These are phyloP conservation scores for Vanilla planifolia DNA, from an alignment of 106 monocot species.

Conservation along the genomic window DNA sequence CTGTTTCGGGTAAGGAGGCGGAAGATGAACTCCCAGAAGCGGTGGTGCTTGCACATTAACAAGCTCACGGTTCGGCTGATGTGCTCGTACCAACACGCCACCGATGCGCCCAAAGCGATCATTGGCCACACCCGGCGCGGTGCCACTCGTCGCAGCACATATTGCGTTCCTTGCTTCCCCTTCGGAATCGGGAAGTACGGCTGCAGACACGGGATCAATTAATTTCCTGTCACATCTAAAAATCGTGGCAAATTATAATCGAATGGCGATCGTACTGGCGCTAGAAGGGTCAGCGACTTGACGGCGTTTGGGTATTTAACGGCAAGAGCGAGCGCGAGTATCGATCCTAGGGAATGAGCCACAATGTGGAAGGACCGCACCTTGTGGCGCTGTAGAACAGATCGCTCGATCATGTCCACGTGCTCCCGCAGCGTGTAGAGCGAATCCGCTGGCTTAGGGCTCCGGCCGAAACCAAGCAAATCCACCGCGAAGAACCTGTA, in stretches of 20 bases:
- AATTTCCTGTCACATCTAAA: neutral
- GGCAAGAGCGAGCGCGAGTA: slow-evolving; percentile 19
- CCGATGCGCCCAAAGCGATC: slow-evolving; percentile 17
- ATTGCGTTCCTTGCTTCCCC: slow-evolving; percentile 22
- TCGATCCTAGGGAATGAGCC: slow-evolving; percentile 19
- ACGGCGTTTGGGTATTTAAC: slow-evolving; percentile 18
- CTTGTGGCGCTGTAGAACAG: slow-evolving; percentile 9
- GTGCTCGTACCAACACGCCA: slow-evolving; percentile 27
- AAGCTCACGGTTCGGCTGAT: slow-evolving; percentile 19
- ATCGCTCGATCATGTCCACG: slow-evolving; percentile 15
- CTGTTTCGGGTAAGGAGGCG: slow-evolving; percentile 18
- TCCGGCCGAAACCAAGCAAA: slow-evolving; percentile 15
- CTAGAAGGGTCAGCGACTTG: slow-evolving; percentile 20
- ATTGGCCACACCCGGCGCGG: slow-evolving; percentile 19
- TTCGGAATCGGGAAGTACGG: slow-evolving; percentile 21
- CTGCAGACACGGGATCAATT: neutral
- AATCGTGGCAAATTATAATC: neutral
- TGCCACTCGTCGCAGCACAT: slow-evolving; percentile 18
- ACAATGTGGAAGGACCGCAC: slow-evolving; percentile 27
- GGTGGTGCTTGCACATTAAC: slow-evolving; percentile 24
- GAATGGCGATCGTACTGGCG: slow-evolving; percentile 6
- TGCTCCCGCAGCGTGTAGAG: slow-evolving; percentile 20
- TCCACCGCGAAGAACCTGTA: slow-evolving; percentile 19
- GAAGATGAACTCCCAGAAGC: slow-evolving; percentile 22
- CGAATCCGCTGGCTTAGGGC: slow-evolving; percentile 18